Evolutionary conservation across 345 rosid species (phyloP).

Genomic region (Syzygium grande): DNA sequence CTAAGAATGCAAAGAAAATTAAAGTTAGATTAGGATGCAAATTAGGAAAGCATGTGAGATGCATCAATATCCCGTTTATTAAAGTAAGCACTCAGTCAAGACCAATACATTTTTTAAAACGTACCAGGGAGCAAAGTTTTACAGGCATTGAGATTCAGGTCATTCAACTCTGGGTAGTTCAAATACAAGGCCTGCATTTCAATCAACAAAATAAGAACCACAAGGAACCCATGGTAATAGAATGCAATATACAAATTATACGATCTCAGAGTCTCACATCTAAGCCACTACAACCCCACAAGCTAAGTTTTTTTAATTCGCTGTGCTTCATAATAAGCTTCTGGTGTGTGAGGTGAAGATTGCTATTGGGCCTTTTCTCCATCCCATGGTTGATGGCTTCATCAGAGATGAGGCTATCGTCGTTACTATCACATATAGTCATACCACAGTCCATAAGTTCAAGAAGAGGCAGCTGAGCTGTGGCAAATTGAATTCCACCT

Average conservation of each 20-base stretch:
- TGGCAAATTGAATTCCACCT: slow-evolving; percentile 99
- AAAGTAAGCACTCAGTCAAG: neutral
- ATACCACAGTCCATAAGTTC: slow-evolving; percentile 99
- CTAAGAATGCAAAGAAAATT: slow-evolving; percentile 10
- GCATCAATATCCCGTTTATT: neutral
- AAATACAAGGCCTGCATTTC: slow-evolving; percentile 75
- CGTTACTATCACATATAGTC: slow-evolving; percentile 69
- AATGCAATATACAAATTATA: neutral
- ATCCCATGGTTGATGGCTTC: slow-evolving; percentile 23
- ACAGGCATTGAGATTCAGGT: slow-evolving; percentile 77
- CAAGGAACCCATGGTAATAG: neutral
- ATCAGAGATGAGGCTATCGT: too few species aligned
- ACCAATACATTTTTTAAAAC: neutral
- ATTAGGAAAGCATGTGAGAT: neutral
- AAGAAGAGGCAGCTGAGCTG: slow-evolving; percentile 89
- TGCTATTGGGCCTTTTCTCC: slow-evolving; percentile 36
- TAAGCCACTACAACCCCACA: slow-evolving; percentile 98
- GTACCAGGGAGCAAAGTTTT: slow-evolving; percentile 69
- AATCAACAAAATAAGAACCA: slow-evolving; percentile 11
- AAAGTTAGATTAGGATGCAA: neutral
- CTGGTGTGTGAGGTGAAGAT: slow-evolving; percentile 57
- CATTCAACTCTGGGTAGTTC: slow-evolving; percentile 82
- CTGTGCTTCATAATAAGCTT: slow-evolving; percentile 83
- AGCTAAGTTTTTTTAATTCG: slow-evolving; percentile 75
- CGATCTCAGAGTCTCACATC: slow-evolving; percentile 50